Evolutionary conservation across 1,284 basidiomycete genomes (phyloP), one percentile per base, ranked within the genome.

Genomic region (Agaricales sp.): DNA sequence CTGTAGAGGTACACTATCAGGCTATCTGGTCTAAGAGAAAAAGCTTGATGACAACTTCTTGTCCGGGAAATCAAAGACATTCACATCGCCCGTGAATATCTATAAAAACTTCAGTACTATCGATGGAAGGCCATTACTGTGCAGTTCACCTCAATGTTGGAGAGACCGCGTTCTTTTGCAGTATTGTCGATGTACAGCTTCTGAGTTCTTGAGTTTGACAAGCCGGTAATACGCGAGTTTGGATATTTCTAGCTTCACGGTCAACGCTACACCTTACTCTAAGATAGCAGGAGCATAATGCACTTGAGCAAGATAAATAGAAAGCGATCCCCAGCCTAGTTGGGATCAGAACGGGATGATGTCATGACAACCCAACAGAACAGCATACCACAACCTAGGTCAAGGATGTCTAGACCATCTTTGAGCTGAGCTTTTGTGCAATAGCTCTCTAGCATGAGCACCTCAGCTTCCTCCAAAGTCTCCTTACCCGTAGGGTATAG

Each of bases 71-170:
- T 86, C 74, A 55, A 74, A 78, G 0, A 66, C 66, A 55, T 86
- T 87, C 49, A 88, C 80, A 56, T 90, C 84, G 13, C 76, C 84
- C 1, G 86, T 88, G 51, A 84, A 77, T 50, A 86, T 74, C 71
- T 80, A 52, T 16, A 25, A 14, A 19, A 3, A 23, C 39, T 25
- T 14, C 35, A 22, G 43, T 21, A 23, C 43, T 26, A 18, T 23
- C 18, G 45, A 12, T 18, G 30, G 30, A 37, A 45, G 35, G 16
- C 16, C 16, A 21, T 21, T 18, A 37, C 21, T 14, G 30, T 6
- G 48, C 3, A 53, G 16, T 16, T 41, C 51, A 75, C 81, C 59
- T 74, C 67, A 2, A 88, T 52, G 57, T 87, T 88, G 0, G 59
- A 71, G 43, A 84, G 64, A 0, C 78, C 77, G 26, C 73, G 71